Evolutionary conservation across 2,329 filamentous ascomycete species (phyloP), one percentile per base, ranked within the genome.

Genomic region (Ophiostoma triangulosporum): DNA sequence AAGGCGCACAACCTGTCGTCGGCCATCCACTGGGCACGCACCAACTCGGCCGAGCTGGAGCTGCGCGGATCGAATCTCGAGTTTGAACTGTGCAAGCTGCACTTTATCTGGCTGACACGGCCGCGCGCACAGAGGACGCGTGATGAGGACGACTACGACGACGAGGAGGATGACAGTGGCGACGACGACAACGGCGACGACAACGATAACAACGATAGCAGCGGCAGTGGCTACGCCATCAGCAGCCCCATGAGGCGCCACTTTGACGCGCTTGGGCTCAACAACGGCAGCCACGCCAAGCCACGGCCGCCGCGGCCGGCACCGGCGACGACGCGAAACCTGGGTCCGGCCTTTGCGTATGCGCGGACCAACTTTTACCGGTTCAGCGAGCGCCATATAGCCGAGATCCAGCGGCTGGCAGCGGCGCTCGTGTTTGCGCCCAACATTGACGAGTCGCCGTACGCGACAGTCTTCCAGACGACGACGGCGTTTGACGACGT

Each of bases 21-120:
- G 0, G 93, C 93, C 1, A 97, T 98, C 24, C 71, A 78, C 53
- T 98, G 93, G 93, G 88, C 93, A 0, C 74, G 81, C 35, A 64
- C 75, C 26, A 84, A 96, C 62, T 83, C 81, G 55, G 66, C 69
- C 5, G 73, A 81, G 26, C 75, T 98, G 3, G 88, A 95, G 63
- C 76, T 78, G 4, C 79, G 88, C 48, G 91, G 90, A 3, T 95
- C 88, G 63, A 95, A 95, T 61, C 78, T 98, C 2, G 91, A 97
- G 65, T 98, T 97, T 59, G 91, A 98, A 63, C 80, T 98, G 2
- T 88, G 84, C 69, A 86, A 88, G 59, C 74, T 97, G 17, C 88
- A 95, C 61, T 98, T 87, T 62, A 78, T 97, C 32, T 91, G 87
- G 78, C 76, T 96, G 1, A 95, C 94, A 68, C 80, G 14, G 29